Percentiles rank a stretch among this genome's conserved stretches.
Evolutionary conservation across 257 asterid genomes (phyloP).

Genomic region (Penstemon davidsonii): DNA sequence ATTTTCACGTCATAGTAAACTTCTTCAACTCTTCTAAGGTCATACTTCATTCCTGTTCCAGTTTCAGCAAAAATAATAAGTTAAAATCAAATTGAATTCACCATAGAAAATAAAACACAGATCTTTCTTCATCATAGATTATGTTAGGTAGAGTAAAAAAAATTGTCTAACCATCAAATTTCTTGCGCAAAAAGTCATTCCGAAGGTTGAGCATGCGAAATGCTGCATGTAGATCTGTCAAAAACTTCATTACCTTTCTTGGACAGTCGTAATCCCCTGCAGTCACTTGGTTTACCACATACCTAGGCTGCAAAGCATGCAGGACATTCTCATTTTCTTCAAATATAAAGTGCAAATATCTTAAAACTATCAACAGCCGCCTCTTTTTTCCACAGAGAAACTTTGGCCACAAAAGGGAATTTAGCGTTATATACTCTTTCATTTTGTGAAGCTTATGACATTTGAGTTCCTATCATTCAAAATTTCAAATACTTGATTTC

Average conservation of each 20-base stretch:
- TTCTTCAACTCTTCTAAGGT: conserved; percentile 89
- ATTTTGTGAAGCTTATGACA: not conserved
- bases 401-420: not conserved
- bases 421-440: not conserved
- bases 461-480: not conserved
- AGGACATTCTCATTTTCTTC: conserved; percentile 16
- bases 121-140: not conserved
- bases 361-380: not conserved
- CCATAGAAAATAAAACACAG: not conserved
- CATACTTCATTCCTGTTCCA: conserved; percentile 89
- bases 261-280: conserved; percentile 98
- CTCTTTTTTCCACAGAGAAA: conserved; percentile 6
- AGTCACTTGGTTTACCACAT: conserved; percentile 95
- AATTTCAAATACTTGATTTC: not conserved
- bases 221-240: conserved; percentile 89
- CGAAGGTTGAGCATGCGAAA: conserved; percentile 98
- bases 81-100: conserved; percentile 18
- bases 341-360: conserved; percentile 6
- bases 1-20: conserved; percentile 89
- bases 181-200: conserved; percentile 91
- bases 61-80: not conserved
- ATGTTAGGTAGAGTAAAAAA: not conserved
- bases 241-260: conserved; percentile 73
- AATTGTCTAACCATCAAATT: conserved; percentile 74
- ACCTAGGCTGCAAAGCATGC: conserved; percentile 78